These are phyloP conservation scores for Platanthera zijinensis DNA, from an alignment of 106 monocot species.

Conservation along the genomic window DNA sequence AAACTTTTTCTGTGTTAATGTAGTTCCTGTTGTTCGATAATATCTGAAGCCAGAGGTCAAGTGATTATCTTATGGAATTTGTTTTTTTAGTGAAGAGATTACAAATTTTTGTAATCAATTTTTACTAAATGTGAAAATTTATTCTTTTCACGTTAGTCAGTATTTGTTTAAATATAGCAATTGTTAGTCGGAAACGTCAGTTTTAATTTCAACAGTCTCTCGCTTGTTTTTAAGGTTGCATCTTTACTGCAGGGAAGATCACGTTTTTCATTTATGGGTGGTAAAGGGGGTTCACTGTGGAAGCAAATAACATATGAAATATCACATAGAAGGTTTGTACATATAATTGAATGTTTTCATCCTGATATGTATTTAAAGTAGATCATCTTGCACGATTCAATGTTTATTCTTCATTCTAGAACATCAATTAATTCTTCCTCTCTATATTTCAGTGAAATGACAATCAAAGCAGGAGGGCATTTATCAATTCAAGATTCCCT, in stretches of 20 bases:
- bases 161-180: not conserved
- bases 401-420: not conserved
- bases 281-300: slow-evolving; percentile 82
- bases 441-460: slow-evolving; percentile 23
- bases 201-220: not conserved
- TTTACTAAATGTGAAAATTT: not conserved
- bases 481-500: slow-evolving; percentile 48
- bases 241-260: slow-evolving; percentile 58
- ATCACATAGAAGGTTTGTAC: slow-evolving; percentile 49
- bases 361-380: not conserved
- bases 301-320: slow-evolving; percentile 82
- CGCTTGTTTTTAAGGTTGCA: not conserved
- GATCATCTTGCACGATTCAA: not conserved
- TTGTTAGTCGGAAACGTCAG: not conserved
- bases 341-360: not conserved
- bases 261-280: slow-evolving; percentile 98
- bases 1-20: not conserved
- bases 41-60: not conserved
- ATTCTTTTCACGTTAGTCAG: not conserved
- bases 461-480: slow-evolving; percentile 53
- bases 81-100: not conserved
- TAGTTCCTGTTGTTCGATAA: not conserved
- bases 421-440: not conserved
- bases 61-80: not conserved
- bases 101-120: not conserved